Evolutionary conservation across 345 rosid genomes (phyloP), one percentile per base, ranked within the genome.

Genomic region (Moricandia arvensis): DNA sequence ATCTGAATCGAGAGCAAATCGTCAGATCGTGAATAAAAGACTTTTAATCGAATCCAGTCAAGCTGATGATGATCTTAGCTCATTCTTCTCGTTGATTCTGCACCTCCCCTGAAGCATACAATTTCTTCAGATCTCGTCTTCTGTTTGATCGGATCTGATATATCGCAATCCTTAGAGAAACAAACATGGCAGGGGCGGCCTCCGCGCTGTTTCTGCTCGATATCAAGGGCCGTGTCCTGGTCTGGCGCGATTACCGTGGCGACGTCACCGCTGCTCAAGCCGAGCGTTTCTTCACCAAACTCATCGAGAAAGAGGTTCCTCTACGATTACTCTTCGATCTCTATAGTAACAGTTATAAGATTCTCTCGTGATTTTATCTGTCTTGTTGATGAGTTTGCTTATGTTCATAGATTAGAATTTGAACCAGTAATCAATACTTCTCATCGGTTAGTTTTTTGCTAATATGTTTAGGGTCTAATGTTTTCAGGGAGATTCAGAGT

Each of bases 401-500:
- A 7, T 1, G 41, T 35, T 35, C 11, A 6, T 31, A 58, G 59
- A 69, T 68, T 77, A 6, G 35, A 24, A 13, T 45, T 27, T 15
- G 38, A 70, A 2, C 67, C 67, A 54, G 7, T 21, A 59, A 55
- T 17, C 15, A 3, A 3, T n/a, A n/a, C n/a, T n/a, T n/a, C n/a
- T n/a, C n/a, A n/a, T n/a, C n/a, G n/a, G n/a, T n/a, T n/a, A n/a
- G n/a, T n/a, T n/a, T n/a, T n/a, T n/a, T n/a, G n/a, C n/a, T n/a
- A n/a, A n/a, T n/a, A n/a, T n/a, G n/a, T n/a, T n/a, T n/a, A n/a
- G n/a, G n/a, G n/a, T n/a, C n/a, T n/a, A n/a, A n/a, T n/a, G n/a
- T n/a, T n/a, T 69, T 43, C 82, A 95, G 99, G 98, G 97, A 51
- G 99, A 95, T 88, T 91, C 93, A 73, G 93, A 95, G 79, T 89